phyloP scores from a whole-genome alignment of 1,139 yeast genomes.

The Entelexis paramagnoliae region DNA sequence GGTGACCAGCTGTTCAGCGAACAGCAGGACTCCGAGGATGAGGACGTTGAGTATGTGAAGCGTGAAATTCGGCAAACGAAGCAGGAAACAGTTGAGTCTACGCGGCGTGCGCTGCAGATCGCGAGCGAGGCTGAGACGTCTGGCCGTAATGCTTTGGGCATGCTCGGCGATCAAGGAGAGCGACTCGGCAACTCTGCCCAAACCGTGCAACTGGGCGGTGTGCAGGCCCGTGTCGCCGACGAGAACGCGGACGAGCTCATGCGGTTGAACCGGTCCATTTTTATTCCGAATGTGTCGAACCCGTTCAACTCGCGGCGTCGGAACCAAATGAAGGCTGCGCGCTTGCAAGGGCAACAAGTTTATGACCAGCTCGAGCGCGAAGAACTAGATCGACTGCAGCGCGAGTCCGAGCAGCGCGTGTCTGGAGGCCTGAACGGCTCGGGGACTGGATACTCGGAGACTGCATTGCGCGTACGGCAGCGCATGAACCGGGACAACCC shows the following conservation, averaged over 20 bases:
- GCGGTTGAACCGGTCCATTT: constrained; percentile 68
- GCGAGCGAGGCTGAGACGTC: constrained; percentile 89
- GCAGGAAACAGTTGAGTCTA: constrained; percentile 75
- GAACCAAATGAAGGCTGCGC: constrained; percentile 63
- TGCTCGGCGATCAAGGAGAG: constrained; percentile 88
- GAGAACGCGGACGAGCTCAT: constrained; percentile 73
- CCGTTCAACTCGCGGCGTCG: constrained; percentile 82
- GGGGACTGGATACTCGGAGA: constrained; percentile 31
- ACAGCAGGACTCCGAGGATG: constrained; percentile 42
- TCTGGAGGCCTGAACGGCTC: constrained; percentile 34
- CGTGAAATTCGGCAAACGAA: constrained; percentile 77
- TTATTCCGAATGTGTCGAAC: constrained; percentile 69
- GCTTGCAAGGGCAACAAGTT: constrained; percentile 53
- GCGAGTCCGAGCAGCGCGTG: constrained; percentile 43
- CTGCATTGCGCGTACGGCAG: constrained; percentile 31
- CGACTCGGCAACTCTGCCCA: constrained; percentile 70
- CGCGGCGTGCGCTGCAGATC: constrained; percentile 76
- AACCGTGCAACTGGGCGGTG: constrained; percentile 63
- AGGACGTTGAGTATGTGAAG: constrained; percentile 80
- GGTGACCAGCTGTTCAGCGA: constrained; percentile 16
- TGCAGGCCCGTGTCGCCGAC: constrained; percentile 75
- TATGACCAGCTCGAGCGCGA: constrained; percentile 42
- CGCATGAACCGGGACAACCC: constrained; percentile 27
- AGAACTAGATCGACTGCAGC: constrained; percentile 37
- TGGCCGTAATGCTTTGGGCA: constrained; percentile 81